Evolutionary conservation across 768 basidiomycete species (phyloP).

Genomic region (Clavulina sp.): DNA sequence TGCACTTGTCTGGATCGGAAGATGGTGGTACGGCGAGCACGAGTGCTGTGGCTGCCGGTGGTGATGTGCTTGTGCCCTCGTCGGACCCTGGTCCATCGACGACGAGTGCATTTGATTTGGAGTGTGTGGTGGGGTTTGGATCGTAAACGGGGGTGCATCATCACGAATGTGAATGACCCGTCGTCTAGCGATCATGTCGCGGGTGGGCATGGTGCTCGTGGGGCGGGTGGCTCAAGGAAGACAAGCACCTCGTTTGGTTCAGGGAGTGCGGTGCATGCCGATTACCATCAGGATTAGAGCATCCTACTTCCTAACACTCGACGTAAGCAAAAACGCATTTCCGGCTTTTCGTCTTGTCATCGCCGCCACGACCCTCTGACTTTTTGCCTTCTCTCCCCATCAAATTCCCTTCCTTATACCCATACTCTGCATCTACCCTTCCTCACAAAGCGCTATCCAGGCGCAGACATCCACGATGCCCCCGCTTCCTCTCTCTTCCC

Average conservation of each 20-base stretch:
- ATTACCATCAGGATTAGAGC: too few relatives aligned
- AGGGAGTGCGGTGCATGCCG: not conserved
- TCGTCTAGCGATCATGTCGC: too few relatives aligned
- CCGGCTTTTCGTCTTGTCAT: too few relatives aligned
- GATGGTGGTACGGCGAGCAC: not conserved
- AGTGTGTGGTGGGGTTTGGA: constrained; percentile 24
- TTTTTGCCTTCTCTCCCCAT: too few relatives aligned
- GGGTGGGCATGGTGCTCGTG: constrained; percentile 10
- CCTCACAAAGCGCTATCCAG: constrained; percentile 4
- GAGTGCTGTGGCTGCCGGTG: not conserved
- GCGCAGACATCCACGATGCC: constrained; percentile 7
- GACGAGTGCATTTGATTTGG: constrained; percentile 22
- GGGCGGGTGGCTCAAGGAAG: not conserved
- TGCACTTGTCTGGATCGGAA: not conserved
- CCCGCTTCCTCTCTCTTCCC: constrained; percentile 44
- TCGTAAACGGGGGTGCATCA: too few relatives aligned
- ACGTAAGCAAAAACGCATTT: too few relatives aligned
- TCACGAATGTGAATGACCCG: too few relatives aligned
- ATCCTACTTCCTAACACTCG: too few relatives aligned
- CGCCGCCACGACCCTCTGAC: too few relatives aligned
- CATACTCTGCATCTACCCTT: too few relatives aligned
- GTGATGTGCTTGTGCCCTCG: not conserved
- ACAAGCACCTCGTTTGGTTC: not conserved
- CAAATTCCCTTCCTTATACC: too few relatives aligned
- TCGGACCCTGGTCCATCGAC: constrained; percentile 5